A percentile compares a stretch with the other conserved stretches of the same genome.
These are phyloP conservation scores for Ceratocystis diversiconidia DNA, from an alignment of 2,329 filamentous ascomycete genomes.

Conservation along the genomic window DNA sequence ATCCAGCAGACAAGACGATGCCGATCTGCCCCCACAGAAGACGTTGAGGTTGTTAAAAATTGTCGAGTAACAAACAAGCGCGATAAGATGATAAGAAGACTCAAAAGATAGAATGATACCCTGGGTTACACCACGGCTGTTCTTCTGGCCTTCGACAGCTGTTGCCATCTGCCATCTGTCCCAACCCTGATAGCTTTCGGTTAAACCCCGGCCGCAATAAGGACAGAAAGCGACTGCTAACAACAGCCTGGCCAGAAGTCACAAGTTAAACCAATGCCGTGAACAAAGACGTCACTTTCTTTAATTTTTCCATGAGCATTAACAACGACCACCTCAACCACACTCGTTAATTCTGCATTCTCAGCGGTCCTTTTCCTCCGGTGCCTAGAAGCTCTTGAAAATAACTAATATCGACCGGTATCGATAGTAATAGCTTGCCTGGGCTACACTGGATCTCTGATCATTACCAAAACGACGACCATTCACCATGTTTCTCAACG, in stretches of 20 bases:
- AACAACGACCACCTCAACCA: not conserved
- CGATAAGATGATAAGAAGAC: not conserved
- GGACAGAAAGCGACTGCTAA: slow-evolving; percentile 6
- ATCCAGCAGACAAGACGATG: not conserved
- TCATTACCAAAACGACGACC: slow-evolving; percentile 16
- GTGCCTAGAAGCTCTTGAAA: not conserved
- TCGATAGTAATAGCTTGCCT: not conserved
- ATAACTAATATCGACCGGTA: not conserved
- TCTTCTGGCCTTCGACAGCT: not conserved
- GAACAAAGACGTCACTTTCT: slow-evolving; percentile 14
- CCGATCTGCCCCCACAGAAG: not conserved
- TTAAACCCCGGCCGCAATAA: slow-evolving; percentile 6
- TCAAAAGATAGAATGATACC: no score
- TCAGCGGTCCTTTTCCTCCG: not conserved
- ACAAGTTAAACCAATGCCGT: not conserved
- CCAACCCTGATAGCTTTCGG: not conserved
- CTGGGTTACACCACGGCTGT: no score
- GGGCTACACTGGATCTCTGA: not conserved
- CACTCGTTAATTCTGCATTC: slow-evolving; percentile 8
- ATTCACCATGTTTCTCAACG: slow-evolving; percentile 34
- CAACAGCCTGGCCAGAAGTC: slow-evolving; percentile 13
- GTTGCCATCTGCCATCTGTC: not conserved
- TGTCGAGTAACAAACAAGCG: not conserved
- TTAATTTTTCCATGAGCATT: not conserved
- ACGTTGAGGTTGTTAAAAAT: not conserved